phyloP scores from a whole-genome alignment of 305 asterid species.

The Fraxinus velutina region DNA sequence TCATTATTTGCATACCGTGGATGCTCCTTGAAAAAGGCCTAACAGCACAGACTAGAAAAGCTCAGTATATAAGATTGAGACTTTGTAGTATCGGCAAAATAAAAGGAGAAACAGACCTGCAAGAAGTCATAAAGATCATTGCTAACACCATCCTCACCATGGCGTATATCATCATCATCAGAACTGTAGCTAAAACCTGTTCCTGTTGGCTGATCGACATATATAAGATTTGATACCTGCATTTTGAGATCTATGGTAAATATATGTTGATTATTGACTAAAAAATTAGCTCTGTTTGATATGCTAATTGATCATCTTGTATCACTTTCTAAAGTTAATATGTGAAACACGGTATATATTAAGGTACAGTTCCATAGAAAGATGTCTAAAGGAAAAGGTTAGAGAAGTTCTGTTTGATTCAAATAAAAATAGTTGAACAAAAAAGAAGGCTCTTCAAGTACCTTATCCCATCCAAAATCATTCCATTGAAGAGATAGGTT shows the following conservation, averaged over 20 bases:
- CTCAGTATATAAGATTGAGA: neutral
- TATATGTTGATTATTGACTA: neutral
- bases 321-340: neutral
- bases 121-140: constrained; percentile 41
- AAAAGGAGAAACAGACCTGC: constrained; percentile 27
- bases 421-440: no score
- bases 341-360: neutral
- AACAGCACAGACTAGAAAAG: neutral
- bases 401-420: neutral
- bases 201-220: constrained; percentile 44
- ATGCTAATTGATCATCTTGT: neutral
- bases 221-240: constrained; percentile 40
- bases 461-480: constrained; percentile 58
- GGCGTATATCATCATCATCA: constrained; percentile 30
- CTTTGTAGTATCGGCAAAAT: neutral
- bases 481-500: constrained; percentile 42
- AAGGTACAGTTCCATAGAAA: neutral
- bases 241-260: neutral
- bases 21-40: constrained; percentile 77
- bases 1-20: constrained; percentile 60
- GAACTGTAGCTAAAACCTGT: constrained; percentile 46
- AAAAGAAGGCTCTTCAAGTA: neutral
- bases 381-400: neutral
- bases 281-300: neutral
- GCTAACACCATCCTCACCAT: constrained; percentile 35